Conservation (phyloP, 1,284 basidiomycete species). For the Ustilago nuda region DNA sequence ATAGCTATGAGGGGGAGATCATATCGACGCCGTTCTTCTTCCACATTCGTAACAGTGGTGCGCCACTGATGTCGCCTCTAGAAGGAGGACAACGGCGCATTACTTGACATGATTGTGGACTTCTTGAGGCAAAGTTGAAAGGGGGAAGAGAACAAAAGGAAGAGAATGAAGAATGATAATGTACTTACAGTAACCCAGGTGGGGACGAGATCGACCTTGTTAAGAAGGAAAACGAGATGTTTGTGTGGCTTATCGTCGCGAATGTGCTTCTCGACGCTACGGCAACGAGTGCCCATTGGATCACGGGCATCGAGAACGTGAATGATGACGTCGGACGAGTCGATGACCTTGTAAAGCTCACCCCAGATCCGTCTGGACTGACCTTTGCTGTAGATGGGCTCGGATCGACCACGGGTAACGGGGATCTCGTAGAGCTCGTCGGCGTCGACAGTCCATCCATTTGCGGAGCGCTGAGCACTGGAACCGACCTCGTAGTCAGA, state of each 20-base stretch:
- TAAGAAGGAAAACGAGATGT: constrained; percentile 94
- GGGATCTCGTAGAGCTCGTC: constrained; percentile 65
- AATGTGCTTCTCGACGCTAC: constrained; percentile 92
- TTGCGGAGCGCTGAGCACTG: constrained; percentile 53
- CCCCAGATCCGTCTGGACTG: constrained; percentile 82
- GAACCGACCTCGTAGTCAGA: constrained; percentile 66
- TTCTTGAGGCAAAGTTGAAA: constrained; percentile 24
- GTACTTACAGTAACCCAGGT: constrained; percentile 95
- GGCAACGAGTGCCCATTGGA: constrained; percentile 95
- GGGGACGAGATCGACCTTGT: constrained; percentile 98
- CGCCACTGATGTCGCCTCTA: constrained; percentile 52
- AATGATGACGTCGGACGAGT: constrained; percentile 95
- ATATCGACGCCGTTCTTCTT: constrained; percentile 72
- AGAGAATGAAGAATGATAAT: constrained; percentile 2
- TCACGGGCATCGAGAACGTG: constrained; percentile 97
- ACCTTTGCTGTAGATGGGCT: constrained; percentile 68
- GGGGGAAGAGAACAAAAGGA: constrained; percentile 10
- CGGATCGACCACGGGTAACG: constrained; percentile 66
- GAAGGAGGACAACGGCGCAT: constrained; percentile 46
- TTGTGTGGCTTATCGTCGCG: constrained; percentile 97
- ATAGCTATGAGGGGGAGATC: constrained; percentile 70
- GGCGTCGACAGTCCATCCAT: constrained; percentile 54
- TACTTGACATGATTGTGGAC: constrained; percentile 69
- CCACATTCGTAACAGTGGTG: constrained; percentile 76
- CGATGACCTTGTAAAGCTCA: constrained; percentile 99